These are phyloP conservation scores for Aspergillus aculeatinus DNA, from an alignment of 2,329 filamentous ascomycete species.

Conservation along the genomic window DNA sequence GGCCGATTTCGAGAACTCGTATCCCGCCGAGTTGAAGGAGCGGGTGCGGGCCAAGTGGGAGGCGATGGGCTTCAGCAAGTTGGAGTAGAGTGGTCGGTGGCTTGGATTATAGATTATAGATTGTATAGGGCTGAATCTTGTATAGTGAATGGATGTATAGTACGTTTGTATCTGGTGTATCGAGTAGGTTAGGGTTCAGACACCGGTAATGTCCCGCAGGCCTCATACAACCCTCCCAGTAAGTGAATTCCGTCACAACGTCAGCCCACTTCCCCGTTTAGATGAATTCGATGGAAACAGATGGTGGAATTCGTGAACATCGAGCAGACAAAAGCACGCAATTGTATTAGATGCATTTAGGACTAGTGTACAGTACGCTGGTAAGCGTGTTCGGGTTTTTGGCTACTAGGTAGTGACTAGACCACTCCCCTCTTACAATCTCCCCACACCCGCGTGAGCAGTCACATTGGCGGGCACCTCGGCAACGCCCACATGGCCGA, in stretches of 20 bases:
- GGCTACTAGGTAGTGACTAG: not conserved
- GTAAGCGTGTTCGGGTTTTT: no score
- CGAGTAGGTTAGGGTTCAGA: not conserved
- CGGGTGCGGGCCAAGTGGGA: not conserved
- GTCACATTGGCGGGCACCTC: conserved; percentile 16
- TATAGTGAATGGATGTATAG: no score
- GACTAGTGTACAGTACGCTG: no score
- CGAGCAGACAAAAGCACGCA: no score
- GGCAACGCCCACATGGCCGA: conserved; percentile 10
- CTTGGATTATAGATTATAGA: not conserved
- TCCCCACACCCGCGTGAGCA: conserved; percentile 18
- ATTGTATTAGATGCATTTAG: no score
- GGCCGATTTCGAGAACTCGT: not conserved
- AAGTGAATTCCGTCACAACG: no score
- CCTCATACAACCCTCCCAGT: no score
- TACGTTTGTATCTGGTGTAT: not conserved
- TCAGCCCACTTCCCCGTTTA: no score
- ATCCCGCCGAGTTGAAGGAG: not conserved
- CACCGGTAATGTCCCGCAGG: no score
- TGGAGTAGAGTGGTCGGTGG: not conserved
- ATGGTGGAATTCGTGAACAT: no score
- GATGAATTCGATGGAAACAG: no score
- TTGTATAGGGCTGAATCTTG: not conserved
- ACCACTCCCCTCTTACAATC: conserved; percentile 3
- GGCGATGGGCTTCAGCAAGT: not conserved